Evolutionary conservation across 225 moss, liverwort and hornwort species (phyloP).

Genomic region (Climacium dendroides): DNA sequence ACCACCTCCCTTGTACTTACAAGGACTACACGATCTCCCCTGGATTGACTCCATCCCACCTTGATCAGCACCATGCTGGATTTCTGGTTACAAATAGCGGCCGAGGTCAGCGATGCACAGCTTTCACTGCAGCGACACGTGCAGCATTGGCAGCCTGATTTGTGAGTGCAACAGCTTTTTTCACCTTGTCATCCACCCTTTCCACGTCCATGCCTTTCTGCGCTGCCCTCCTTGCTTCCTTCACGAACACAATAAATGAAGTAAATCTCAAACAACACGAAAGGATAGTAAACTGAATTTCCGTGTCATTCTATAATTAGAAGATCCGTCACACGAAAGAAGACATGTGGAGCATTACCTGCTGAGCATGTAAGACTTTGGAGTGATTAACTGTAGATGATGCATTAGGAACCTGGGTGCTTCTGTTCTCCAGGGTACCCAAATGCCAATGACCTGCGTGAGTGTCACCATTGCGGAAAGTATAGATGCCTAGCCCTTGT

Average conservation of each 20-base stretch:
- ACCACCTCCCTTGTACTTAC: background rate
- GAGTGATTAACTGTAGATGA: conserved; percentile 21
- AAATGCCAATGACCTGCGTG: conserved; percentile 88
- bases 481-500: conserved; percentile 85
- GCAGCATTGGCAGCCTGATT: conserved; percentile 84
- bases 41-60: background rate
- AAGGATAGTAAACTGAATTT: background rate
- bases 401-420: conserved; percentile 49
- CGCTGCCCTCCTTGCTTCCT: conserved; percentile 75
- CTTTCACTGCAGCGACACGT: conserved; percentile 80
- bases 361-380: conserved; percentile 33
- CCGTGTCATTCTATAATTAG: background rate
- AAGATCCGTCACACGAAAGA: background rate
- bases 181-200: conserved; percentile 75
- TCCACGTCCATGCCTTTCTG: conserved; percentile 62
- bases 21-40: background rate
- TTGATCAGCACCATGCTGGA: background rate
- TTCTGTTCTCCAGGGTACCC: conserved; percentile 65
- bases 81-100: background rate
- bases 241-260: background rate
- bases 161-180: conserved; percentile 64
- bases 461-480: conserved; percentile 82
- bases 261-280: background rate
- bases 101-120: conserved; percentile 42
- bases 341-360: conserved; percentile 9